Conservation (phyloP, 495 filamentous ascomycete genomes). For the Massariosphaeria phaeospora region DNA sequence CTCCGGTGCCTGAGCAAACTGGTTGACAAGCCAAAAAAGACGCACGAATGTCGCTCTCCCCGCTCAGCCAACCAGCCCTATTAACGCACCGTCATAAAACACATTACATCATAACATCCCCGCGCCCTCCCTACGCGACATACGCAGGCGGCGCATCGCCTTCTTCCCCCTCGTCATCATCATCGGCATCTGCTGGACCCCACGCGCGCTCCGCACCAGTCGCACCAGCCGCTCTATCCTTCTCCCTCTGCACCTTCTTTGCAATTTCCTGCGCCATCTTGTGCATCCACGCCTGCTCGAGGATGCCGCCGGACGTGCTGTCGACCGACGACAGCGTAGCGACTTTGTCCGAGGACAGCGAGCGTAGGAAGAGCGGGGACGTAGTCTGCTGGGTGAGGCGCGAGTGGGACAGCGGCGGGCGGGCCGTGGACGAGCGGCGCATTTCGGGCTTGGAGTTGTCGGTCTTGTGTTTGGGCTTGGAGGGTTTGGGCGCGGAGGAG, state of each 20-base stretch:
- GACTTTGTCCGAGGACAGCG: constrained; percentile 30
- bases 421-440: neutral
- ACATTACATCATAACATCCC: no score
- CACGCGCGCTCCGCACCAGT: neutral
- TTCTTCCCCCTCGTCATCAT: constrained; percentile 19
- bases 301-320: constrained; percentile 47
- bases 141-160: constrained; percentile 33
- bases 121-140: constrained; percentile 17
- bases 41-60: no score
- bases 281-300: constrained; percentile 84
- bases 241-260: constrained; percentile 73
- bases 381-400: constrained; percentile 24
- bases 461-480: neutral
- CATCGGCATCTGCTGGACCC: no score
- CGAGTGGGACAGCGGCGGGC: constrained; percentile 14
- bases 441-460: neutral
- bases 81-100: no score
- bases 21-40: no score
- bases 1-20: no score
- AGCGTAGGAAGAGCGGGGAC: constrained; percentile 30
- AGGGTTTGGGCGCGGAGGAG: constrained; percentile 10
- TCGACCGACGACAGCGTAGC: neutral
- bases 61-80: no score
- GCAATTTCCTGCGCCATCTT: constrained; percentile 90
- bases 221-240: constrained; percentile 39